Base-by-base conservation (phyloP, 805 yeast genomes). In the Yarrowia bubula region DNA sequence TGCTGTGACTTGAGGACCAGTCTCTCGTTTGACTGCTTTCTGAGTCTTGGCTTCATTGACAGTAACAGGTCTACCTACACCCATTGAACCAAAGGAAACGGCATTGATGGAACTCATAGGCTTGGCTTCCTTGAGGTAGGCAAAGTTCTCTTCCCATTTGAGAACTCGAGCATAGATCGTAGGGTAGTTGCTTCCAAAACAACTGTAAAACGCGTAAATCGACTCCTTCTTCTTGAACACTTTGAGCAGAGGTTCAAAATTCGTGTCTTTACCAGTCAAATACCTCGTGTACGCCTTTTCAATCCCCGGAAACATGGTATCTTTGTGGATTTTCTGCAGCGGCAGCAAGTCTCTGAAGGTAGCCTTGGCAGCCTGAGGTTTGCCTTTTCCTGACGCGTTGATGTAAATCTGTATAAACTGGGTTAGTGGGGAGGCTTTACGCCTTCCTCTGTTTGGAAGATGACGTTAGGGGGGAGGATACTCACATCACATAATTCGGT, bases 311-410 rank as follows among this genome's bases (percentile, higher is more conserved):
- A 50, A 50, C 42, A 50, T 50, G 32, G 42, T 18, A 17, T 50
- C 57, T 17, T 50, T 33, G 57, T 50, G 57, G 32, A 50, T 50
- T 31, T 50, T 50, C 11, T 50, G 41, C 22, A 50, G 57, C 35
- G 57, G 57, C 13, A 35, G 41, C 32, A 50, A 15, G 18, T 50
- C 57, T 50, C 57, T 8, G 13, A 50, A 50, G 2, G 57, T 50
- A 2, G 42, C 57, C 14, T 50, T 50, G 32, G 57, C 57, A 32
- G 57, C 57, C 42, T 50, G 57, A 32, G 57, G 57, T 22, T 50
- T 50, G 57, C 57, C 57, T 50, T 50, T 50, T 50, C 57, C 57
- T 18, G 57, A 50, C 8, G 57, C 10, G n/a, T 50, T 50, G 57
- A 50, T 35, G 57, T 50, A 50, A 3, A 50, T 50, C 57, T 50